Evolutionary conservation across 306 rosid genomes (phyloP).

Genomic region (Gillenia trifoliata): DNA sequence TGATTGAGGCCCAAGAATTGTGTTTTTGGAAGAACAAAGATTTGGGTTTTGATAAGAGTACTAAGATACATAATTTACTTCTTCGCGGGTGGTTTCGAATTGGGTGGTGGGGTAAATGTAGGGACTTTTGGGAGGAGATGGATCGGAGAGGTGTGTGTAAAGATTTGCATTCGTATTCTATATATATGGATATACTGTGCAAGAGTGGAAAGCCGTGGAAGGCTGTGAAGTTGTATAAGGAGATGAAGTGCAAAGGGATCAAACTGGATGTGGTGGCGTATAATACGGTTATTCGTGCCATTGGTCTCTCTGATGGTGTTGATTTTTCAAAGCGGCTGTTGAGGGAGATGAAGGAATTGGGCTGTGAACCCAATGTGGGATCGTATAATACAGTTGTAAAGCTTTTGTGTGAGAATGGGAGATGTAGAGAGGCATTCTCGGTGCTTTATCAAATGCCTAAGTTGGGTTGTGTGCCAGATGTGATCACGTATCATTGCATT

Average conservation of each 20-base stretch:
- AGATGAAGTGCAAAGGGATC: constrained; percentile 56
- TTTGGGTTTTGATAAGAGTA: constrained; percentile 15
- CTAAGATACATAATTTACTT: constrained; percentile 65
- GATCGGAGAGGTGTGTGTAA: constrained; percentile 60
- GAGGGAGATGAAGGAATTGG: constrained; percentile 73
- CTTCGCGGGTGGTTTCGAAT: constrained; percentile 78
- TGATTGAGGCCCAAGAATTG: constrained; percentile 66
- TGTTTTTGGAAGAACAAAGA: constrained; percentile 39
- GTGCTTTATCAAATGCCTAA: constrained; percentile 46
- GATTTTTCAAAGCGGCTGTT: constrained; percentile 54
- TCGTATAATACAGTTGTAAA: constrained; percentile 68
- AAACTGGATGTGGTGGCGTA: constrained; percentile 73
- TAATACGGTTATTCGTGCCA: constrained; percentile 65
- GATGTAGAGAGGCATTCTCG: constrained; percentile 56
- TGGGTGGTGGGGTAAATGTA: constrained; percentile 86
- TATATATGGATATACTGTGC: constrained; percentile 78
- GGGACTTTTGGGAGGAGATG: constrained; percentile 91
- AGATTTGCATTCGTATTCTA: constrained; percentile 70
- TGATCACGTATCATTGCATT: constrained; percentile 57
- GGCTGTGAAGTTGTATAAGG: constrained; percentile 70
- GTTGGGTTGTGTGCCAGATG: constrained; percentile 52
- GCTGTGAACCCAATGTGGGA: constrained; percentile 58
- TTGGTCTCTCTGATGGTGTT: constrained; percentile 72
- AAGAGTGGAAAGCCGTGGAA: constrained; percentile 91
- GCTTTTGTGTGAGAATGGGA: constrained; percentile 65